These are phyloP conservation scores for Pachysandra terminalis DNA, from an alignment of 164 flowering plant species.

Conservation along the genomic window DNA sequence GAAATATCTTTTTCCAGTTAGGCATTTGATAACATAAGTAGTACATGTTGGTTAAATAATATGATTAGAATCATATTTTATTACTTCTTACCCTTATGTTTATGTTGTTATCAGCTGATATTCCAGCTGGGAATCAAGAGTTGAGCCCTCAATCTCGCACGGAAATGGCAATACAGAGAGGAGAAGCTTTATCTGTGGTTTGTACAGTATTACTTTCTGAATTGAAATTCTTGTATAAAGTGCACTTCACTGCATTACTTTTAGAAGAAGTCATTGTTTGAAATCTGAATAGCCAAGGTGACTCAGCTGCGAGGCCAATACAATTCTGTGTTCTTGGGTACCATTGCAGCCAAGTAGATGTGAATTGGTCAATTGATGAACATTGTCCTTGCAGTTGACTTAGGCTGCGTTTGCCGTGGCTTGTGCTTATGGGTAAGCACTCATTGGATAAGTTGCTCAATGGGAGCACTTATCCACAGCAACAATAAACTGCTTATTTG, in stretches of 20 bases:
- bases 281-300: background rate
- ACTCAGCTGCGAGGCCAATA: background rate
- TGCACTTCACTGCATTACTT: background rate
- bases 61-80: background rate
- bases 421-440: too few species aligned
- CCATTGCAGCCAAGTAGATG: too few species aligned
- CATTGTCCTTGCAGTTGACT: background rate
- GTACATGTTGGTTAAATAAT: background rate
- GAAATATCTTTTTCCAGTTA: background rate
- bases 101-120: constrained; percentile 21
- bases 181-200: constrained; percentile 69
- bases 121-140: constrained; percentile 43
- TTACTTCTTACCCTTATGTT: background rate
- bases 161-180: constrained; percentile 55
- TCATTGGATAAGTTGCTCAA: too few species aligned
- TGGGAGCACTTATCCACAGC: too few species aligned
- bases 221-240: background rate
- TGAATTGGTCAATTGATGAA: too few species aligned
- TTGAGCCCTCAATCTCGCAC: constrained; percentile 62
- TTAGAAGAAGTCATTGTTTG: background rate
- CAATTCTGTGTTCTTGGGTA: background rate
- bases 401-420: too few species aligned
- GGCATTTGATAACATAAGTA: background rate
- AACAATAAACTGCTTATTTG: too few species aligned
- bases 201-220: constrained; percentile 7